These are phyloP conservation scores for Colletotrichum liaoningense DNA, from an alignment of 2,329 filamentous ascomycete species.

Conservation along the genomic window DNA sequence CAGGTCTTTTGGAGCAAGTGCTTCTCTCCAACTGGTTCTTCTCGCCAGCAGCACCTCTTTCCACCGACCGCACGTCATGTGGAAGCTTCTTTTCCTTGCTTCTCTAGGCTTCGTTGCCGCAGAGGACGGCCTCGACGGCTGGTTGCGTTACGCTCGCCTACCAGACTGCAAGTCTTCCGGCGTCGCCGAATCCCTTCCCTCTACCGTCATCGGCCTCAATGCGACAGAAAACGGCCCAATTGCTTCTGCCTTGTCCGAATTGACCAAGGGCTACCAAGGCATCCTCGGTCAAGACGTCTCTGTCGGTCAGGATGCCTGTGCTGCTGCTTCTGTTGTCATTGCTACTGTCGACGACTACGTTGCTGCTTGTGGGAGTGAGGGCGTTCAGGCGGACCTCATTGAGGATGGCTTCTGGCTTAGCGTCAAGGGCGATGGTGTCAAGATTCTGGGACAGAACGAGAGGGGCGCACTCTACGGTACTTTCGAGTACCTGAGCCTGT, in stretches of 20 bases:
- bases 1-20: slow-evolving; percentile 6
- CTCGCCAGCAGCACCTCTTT: background rate
- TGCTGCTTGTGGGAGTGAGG: slow-evolving; percentile 55
- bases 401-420: slow-evolving; percentile 73
- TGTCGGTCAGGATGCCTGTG: slow-evolving; percentile 39
- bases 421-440: slow-evolving; percentile 57
- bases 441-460: slow-evolving; percentile 74
- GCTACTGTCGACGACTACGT: slow-evolving; percentile 39
- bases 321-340: slow-evolving; percentile 35
- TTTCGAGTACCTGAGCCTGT: slow-evolving; percentile 74
- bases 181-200: slow-evolving; percentile 56
- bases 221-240: slow-evolving; percentile 65
- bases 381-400: slow-evolving; percentile 50
- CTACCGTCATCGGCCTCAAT: slow-evolving; percentile 65
- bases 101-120: slow-evolving; percentile 55
- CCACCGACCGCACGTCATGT: slow-evolving; percentile 38
- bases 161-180: slow-evolving; percentile 40
- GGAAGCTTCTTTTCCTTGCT: slow-evolving; percentile 42
- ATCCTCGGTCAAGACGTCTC: slow-evolving; percentile 64
- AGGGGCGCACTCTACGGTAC: slow-evolving; percentile 76
- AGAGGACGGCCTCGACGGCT: slow-evolving; percentile 71
- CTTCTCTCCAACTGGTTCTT: slow-evolving; percentile 17
- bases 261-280: slow-evolving; percentile 66
- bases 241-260: slow-evolving; percentile 67
- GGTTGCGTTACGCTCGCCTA: slow-evolving; percentile 73